Conservation (phyloP, 495 filamentous ascomycete species). For the Pseudomonodictys pantanalensis region DNA sequence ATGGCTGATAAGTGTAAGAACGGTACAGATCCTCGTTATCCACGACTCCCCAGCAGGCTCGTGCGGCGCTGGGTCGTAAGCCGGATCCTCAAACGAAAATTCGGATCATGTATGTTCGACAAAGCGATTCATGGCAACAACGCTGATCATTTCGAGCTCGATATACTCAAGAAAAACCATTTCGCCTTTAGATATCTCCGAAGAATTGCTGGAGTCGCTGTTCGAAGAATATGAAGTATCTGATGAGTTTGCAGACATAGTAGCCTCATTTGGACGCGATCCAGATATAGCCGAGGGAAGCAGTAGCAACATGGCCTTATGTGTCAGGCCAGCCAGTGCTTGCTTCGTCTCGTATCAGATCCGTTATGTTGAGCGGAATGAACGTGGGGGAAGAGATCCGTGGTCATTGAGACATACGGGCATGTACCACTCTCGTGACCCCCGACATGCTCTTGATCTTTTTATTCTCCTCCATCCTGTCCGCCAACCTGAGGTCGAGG, state of each 20-base stretch:
- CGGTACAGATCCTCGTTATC: not conserved
- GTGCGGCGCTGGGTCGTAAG: not conserved
- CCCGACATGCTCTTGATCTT: not conserved
- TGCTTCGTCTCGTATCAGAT: conserved; percentile 4
- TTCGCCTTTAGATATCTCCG: not conserved
- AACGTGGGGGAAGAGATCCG: not conserved
- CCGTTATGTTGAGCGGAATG: conserved; percentile 3
- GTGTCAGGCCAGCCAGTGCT: not conserved
- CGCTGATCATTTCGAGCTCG: not conserved
- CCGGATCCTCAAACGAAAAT: not conserved
- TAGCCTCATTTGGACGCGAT: conserved; percentile 1
- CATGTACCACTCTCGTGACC: not conserved
- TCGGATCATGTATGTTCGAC: conserved; percentile 1
- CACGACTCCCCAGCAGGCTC: not conserved
- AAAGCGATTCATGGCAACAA: not conserved
- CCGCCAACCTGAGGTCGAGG: not conserved
- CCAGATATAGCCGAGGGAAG: conserved; percentile 2
- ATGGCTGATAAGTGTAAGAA: not conserved
- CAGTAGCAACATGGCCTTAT: not conserved
- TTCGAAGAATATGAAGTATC: not conserved
- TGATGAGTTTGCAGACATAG: not conserved
- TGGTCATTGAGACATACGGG: conserved; percentile 15
- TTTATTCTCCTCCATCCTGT: conserved; percentile 10
- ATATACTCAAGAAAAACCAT: not conserved
- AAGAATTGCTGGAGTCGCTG: not conserved